Base-by-base conservation (phyloP, 2,329 filamentous ascomycete genomes). In the Tolypocladium capitatum region DNA sequence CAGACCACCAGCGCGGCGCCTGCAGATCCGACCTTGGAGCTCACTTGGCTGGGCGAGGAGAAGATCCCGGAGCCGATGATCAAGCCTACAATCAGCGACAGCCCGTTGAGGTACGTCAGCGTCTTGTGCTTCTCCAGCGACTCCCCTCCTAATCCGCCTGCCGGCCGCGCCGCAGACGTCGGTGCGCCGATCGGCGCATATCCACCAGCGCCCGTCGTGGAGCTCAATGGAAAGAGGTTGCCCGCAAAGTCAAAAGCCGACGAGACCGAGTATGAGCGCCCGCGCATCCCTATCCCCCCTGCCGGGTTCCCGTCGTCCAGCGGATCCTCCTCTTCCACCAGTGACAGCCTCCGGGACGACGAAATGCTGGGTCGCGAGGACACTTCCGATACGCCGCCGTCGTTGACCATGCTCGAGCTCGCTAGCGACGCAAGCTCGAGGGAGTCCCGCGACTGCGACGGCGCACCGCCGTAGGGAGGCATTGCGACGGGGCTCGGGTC, bases 31-130 rank as follows among this genome's bases (percentile, higher is more conserved):
- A 87, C 88, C 62, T 94, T 94, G 48, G 78, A 78, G 66, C 92
- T 95, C 58, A 98, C 91, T 62, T 94, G 87, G 48, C 87, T 89
- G 0, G 91, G 91, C 21, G 88, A 94, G 4, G 88, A 94, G 68
- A 97, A 98, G 59, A 98, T 96, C 14, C 91, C 92, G 24, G 87
- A 94, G 3, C 92, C 92, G 60, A 98, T 97, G 56, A 97, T 94
- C 53, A 98, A 68, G 1, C 92, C 91, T 44, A 97, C 78, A 45
- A 98, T 86, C 49, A 98, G 72, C 24, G 88, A 94, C 49, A 98
- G 67, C 1, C 92, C 92, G 64, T 98, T 98, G 43, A 97, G 63
- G 61, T 91, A 97, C 28, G 92, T 97, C 65, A 98, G 69, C 14
- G 86, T 94, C 71, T 98, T 98, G 71, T 94, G 84, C 64, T 88